These are phyloP conservation scores for Aspergillus steynii DNA, from an alignment of 495 filamentous ascomycete genomes.

Conservation along the genomic window DNA sequence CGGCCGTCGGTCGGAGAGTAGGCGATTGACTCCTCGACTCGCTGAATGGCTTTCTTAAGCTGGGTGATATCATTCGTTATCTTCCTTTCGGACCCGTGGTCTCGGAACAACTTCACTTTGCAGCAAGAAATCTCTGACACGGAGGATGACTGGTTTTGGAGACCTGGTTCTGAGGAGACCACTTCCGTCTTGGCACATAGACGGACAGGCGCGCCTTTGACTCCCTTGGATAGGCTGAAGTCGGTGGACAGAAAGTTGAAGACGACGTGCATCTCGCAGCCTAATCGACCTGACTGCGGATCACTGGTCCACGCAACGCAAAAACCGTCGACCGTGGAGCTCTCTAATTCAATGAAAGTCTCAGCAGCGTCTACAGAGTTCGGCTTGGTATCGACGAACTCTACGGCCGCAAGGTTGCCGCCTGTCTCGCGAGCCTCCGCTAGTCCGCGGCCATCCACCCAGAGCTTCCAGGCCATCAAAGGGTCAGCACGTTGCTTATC, in stretches of 20 bases:
- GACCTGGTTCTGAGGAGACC: not conserved
- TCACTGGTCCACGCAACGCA: not conserved
- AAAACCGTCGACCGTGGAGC: not conserved
- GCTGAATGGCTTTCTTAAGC: not conserved
- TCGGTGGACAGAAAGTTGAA: not conserved
- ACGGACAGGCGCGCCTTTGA: not conserved
- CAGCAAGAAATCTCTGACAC: not conserved
- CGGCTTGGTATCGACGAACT: not conserved
- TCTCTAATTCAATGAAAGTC: not conserved
- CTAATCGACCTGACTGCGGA: not conserved
- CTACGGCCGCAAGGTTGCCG: not conserved
- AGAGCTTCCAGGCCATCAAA: not conserved
- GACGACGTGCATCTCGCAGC: not conserved
- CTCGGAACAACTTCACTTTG: not conserved
- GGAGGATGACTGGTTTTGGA: not conserved
- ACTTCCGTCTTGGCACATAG: not conserved
- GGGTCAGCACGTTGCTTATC: not conserved
- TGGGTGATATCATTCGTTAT: not conserved
- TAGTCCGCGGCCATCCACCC: not conserved
- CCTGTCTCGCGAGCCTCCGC: not conserved
- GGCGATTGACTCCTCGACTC: not conserved
- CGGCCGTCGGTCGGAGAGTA: not conserved
- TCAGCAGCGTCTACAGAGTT: not conserved
- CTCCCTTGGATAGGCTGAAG: not conserved
- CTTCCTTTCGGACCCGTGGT: not conserved